Conservation (phyloP, 1,284 basidiomycete species). For the Gomphus bonarii region DNA sequence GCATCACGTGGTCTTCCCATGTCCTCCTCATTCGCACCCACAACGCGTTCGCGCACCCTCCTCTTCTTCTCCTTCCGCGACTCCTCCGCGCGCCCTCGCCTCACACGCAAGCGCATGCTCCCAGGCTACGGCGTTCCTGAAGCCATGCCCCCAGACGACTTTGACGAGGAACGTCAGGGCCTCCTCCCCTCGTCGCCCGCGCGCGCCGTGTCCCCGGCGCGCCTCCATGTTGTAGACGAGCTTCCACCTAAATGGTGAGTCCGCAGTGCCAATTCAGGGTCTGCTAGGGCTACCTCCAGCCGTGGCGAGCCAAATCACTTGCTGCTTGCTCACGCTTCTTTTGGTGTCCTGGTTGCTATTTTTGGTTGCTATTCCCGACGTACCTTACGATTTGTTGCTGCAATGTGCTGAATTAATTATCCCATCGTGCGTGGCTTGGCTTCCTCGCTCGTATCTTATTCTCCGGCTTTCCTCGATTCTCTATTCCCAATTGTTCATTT, state of each 20-base stretch:
- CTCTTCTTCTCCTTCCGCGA: constrained; percentile 94
- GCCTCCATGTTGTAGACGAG: constrained; percentile 23
- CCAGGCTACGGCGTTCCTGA: constrained; percentile 27
- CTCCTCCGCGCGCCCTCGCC: constrained; percentile 47
- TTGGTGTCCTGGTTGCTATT: background rate
- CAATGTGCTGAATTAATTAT: too few relatives aligned
- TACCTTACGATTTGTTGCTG: too few relatives aligned
- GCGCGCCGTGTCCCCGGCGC: constrained; percentile 16
- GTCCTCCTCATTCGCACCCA: too few relatives aligned
- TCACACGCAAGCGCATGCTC: constrained; percentile 18
- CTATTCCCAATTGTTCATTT: constrained; percentile 13
- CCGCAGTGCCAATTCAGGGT: too few relatives aligned
- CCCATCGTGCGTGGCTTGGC: too few relatives aligned
- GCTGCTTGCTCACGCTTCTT: too few relatives aligned
- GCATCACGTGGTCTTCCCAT: too few relatives aligned
- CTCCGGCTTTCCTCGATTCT: too few relatives aligned
- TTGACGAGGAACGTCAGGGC: constrained; percentile 54
- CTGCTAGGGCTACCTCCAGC: too few relatives aligned
- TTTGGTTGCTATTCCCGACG: too few relatives aligned
- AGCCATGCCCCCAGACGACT: constrained; percentile 28
- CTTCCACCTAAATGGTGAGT: constrained; percentile 64
- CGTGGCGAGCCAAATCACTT: too few relatives aligned
- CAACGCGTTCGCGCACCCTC: constrained; percentile 82
- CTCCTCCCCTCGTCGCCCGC: constrained; percentile 39
- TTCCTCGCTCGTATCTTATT: too few relatives aligned